Base-by-base conservation (phyloP, 176 grass and related monocot species). In the Carex scoparia region DNA sequence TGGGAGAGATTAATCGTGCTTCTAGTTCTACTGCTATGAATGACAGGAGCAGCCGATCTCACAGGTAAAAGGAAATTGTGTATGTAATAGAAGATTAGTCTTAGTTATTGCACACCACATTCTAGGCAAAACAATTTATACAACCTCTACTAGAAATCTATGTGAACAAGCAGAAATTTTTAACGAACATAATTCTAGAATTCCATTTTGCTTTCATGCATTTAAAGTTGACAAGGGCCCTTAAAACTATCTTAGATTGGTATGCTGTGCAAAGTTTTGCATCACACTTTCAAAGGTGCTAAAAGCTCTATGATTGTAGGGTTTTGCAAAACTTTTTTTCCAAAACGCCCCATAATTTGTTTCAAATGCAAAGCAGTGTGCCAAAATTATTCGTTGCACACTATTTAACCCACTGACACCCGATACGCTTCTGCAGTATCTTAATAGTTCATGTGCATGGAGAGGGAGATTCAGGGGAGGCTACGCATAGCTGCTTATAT, bases 371-470 rank as follows among this genome's bases (percentile, higher is more conserved):
- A 59, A 60, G 6, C 58, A 37, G 4, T 59, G 10, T 42, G 72
- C 69, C 19, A 81, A 18, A 38, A 84, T 84, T 79, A 5, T 32
- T 78, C 48, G 49, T 56, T 33, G 55, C 82, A 73, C 44, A 78
- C 46, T 76, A 81, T 71, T 77, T 76, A 70, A 32, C 9, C 86
- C 57, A 59, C 59, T 83, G 42, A 84, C 8, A 83, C 49, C 18
- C 77, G 30, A 62, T 35, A 78, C 87, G 61, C 32, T 5, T 65
- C 31, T 84, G 86, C 86, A 97, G 92, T 86, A 86, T 94, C 60
- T 94, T 97, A 84, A 94, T 89, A 86, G 92, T 97, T 8, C 89
- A 93, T 88, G 89, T 97, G 70, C 84, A 86, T 88, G 94, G 92
- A 79, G 85, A 87, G 79, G 94, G 91, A 79, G 85, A 92, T 63